Percentiles rank a stretch among this genome's conserved stretches.
Evolutionary conservation across 257 asterid species (phyloP).

Genomic region (Dorcoceras hygrometricum): DNA sequence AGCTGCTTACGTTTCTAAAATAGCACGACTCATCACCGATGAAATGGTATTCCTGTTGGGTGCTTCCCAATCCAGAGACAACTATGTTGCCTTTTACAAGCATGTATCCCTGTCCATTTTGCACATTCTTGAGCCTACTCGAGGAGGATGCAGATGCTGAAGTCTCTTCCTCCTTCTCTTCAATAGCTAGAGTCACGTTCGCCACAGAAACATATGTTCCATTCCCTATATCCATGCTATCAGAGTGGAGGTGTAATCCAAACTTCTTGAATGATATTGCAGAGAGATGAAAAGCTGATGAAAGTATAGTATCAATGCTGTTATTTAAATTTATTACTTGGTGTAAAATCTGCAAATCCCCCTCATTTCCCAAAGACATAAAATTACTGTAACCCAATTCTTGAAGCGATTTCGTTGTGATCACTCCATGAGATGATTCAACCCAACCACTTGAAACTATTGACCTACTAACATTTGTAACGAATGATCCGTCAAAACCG

Average conservation of each 20-base stretch:
- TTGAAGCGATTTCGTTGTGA: slow-evolving; percentile 41
- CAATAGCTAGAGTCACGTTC: slow-evolving; percentile 38
- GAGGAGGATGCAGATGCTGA: slow-evolving; percentile 14
- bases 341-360: slow-evolving; percentile 52
- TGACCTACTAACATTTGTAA: slow-evolving; percentile 46
- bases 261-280: not conserved
- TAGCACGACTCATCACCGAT: not conserved
- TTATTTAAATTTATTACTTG: slow-evolving; percentile 49
- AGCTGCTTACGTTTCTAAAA: not conserved
- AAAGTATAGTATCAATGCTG: slow-evolving; percentile 32
- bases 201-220: slow-evolving; percentile 30
- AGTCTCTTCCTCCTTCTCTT: slow-evolving; percentile 37
- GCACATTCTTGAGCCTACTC: not conserved
- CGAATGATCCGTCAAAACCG: slow-evolving; percentile 20
- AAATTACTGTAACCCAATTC: slow-evolving; percentile 36
- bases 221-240: not conserved
- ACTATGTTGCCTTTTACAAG: not conserved
- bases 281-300: not conserved
- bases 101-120: not conserved
- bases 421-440: slow-evolving; percentile 54
- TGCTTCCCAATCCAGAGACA: not conserved
- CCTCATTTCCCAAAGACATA: slow-evolving; percentile 57
- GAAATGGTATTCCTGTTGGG: not conserved
- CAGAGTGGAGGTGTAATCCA: not conserved
- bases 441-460: slow-evolving; percentile 52